Evolutionary conservation across 768 basidiomycete genomes (phyloP).

Genomic region (Suillus clintonianus): DNA sequence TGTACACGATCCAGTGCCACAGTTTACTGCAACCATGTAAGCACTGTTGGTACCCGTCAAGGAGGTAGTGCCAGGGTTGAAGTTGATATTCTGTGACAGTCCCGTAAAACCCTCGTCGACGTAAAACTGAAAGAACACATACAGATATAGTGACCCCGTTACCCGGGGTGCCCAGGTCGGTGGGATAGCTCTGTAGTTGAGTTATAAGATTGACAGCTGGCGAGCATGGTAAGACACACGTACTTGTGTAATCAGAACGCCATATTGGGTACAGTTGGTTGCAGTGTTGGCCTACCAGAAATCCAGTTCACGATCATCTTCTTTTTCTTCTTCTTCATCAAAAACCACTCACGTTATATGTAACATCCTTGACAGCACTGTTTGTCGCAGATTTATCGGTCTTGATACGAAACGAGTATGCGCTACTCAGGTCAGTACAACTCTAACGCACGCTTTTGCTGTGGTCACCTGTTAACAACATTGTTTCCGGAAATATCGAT

Average conservation of each 20-base stretch:
- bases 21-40: conserved; percentile 53
- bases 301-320: background rate
- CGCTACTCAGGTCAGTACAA: conserved; percentile 29
- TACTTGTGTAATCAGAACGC: conserved; percentile 63
- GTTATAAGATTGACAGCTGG: background rate
- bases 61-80: conserved; percentile 41
- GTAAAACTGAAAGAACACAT: conserved; percentile 15
- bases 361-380: conserved; percentile 50
- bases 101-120: background rate
- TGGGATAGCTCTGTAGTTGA: conserved; percentile 53
- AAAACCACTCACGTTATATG: conserved; percentile 42
- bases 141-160: conserved; percentile 61
- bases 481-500: conserved; percentile 53
- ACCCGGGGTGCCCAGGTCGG: conserved; percentile 52
- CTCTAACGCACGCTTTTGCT: background rate
- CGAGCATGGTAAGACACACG: background rate
- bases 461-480: conserved; percentile 52
- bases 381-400: conserved; percentile 45
- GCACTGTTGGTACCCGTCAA: conserved; percentile 47
- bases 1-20: conserved; percentile 51
- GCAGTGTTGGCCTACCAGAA: conserved; percentile 51
- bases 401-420: conserved; percentile 65
- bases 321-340: background rate
- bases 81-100: conserved; percentile 46
- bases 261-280: conserved; percentile 48